These are phyloP conservation scores for Trypanosoma rangeli DNA, from an alignment of 208 protist genomes.

Conservation along the genomic window DNA sequence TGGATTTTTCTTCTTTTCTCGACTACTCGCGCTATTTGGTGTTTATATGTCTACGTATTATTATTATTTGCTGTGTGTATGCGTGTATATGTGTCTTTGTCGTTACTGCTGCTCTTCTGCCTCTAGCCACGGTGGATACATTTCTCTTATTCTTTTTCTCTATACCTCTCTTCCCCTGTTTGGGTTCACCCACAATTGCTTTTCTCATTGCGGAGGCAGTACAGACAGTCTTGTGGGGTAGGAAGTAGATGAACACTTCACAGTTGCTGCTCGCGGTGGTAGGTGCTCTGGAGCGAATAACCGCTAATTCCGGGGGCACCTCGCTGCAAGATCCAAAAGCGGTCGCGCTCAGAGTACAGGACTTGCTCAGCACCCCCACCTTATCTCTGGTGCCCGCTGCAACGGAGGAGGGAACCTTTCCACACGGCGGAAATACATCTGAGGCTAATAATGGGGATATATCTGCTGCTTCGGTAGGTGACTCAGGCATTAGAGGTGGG, in stretches of 20 bases:
- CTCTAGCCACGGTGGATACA: not conserved
- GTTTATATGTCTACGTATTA: not conserved
- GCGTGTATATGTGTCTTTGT: not conserved
- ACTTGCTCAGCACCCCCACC: conserved; percentile 5
- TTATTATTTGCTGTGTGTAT: too few species aligned
- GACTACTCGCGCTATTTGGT: not conserved
- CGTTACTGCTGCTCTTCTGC: not conserved
- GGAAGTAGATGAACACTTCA: not conserved
- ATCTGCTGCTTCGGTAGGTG: not conserved
- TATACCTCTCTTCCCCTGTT: too few species aligned
- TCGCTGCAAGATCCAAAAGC: not conserved
- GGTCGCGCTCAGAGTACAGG: not conserved
- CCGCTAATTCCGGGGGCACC: not conserved
- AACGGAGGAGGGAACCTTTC: not conserved
- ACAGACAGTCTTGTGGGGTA: not conserved
- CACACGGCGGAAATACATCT: not conserved
- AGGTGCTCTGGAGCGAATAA: conserved; percentile 15
- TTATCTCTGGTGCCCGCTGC: not conserved
- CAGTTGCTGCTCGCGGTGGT: conserved; percentile 3
- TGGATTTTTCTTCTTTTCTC: not conserved
- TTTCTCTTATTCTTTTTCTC: not conserved
- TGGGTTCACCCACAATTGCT: not conserved
- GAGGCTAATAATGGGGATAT: not conserved
- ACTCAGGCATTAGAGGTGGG: not conserved
- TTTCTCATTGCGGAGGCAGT: not conserved